Evolutionary conservation across 352 stramenopile genomes (phyloP).

Genomic region (Pythium folliculosum): DNA sequence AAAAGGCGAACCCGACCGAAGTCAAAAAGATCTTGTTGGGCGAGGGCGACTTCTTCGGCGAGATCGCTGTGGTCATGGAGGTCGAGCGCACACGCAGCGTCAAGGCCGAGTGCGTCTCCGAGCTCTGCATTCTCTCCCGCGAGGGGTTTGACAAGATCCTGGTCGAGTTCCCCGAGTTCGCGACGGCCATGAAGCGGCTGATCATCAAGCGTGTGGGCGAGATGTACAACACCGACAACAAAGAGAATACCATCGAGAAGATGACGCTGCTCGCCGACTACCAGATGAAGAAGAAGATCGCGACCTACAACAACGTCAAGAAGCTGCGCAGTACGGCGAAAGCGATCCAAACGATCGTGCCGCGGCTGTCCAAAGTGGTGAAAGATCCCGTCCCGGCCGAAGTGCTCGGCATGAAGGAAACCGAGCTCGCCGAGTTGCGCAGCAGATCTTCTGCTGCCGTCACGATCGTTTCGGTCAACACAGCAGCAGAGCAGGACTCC

Average conservation of each 20-base stretch:
- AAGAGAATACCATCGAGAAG: slow-evolving; percentile 53
- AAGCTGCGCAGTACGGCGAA: slow-evolving; percentile 25
- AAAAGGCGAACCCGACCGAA: slow-evolving; percentile 25
- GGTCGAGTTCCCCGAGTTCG: slow-evolving; percentile 71
- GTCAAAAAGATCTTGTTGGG: slow-evolving; percentile 54
- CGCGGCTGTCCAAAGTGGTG: slow-evolving; percentile 28
- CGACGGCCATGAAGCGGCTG: slow-evolving; percentile 64
- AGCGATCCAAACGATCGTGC: slow-evolving; percentile 26
- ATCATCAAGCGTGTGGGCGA: slow-evolving; percentile 70
- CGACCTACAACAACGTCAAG: slow-evolving; percentile 24
- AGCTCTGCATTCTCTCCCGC: slow-evolving; percentile 62
- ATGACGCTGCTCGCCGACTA: slow-evolving; percentile 62
- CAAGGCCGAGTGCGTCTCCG: slow-evolving; percentile 61
- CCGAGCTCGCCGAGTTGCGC: slow-evolving; percentile 9
- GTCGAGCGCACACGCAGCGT: slow-evolving; percentile 64
- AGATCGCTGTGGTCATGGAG: slow-evolving; percentile 71
- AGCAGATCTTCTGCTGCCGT: neutral
- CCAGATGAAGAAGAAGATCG: slow-evolving; percentile 64
- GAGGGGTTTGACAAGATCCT: slow-evolving; percentile 73
- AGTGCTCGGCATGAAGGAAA: slow-evolving; percentile 21
- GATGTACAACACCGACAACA: slow-evolving; percentile 45
- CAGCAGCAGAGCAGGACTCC: neutral
- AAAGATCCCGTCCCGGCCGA: slow-evolving; percentile 25
- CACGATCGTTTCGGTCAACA: neutral
- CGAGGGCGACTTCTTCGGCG: slow-evolving; percentile 69